Base-by-base conservation (phyloP, 1,284 basidiomycete species). In the Sparassis latifolia region DNA sequence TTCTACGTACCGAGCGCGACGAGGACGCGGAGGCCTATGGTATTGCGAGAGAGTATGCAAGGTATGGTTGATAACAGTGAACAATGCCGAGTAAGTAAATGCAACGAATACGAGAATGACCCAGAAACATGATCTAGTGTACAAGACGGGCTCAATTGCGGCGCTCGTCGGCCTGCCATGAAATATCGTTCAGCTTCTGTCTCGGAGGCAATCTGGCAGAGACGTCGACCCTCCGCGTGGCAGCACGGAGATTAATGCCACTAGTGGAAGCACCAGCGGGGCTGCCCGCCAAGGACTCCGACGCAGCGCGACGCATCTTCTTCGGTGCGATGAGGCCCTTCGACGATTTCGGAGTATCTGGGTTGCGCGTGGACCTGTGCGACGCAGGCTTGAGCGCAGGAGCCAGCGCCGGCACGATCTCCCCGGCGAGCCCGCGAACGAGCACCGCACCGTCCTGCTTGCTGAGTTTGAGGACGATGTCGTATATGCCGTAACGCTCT, bases 391-490 rank as follows among this genome's bases (percentile, higher is more conserved):
- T 80, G 57, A 88, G 66, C 4, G 76, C 86, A 9, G 86, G 86
- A 33, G 78, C 77, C 42, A 90, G 73, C 0, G 81, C 77, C 0
- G 89, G 89, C 29, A 87, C 72, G 59, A 93, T 88, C 66, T 91
- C 89, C 58, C 86, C 79, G 12, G 92, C 90, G 44, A 94, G 68
- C 67, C 96, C 89, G 52, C 89, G 76, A n/a, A 96, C 92, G 27
- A 97, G 77, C 27, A 97, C 87, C 0, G 94, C 92, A 9, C 82
- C 84, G 63, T 97, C 94, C 45, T 86, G 82, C 56, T 82, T 77
- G 60, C 89, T 90, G 48, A 96, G 72, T 54, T 80, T 79, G 56
- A 82, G 79, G 49, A 97, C 89, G 10, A 92, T 83, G 27, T 82
- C 82, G 50, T 86, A 75, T 41, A 97, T 72, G 0, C 85, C 85